A percentile compares a stretch with the other conserved stretches of the same genome.
phyloP scores from a whole-genome alignment of 768 basidiomycete species.

The Tremella yokohamensis region DNA sequence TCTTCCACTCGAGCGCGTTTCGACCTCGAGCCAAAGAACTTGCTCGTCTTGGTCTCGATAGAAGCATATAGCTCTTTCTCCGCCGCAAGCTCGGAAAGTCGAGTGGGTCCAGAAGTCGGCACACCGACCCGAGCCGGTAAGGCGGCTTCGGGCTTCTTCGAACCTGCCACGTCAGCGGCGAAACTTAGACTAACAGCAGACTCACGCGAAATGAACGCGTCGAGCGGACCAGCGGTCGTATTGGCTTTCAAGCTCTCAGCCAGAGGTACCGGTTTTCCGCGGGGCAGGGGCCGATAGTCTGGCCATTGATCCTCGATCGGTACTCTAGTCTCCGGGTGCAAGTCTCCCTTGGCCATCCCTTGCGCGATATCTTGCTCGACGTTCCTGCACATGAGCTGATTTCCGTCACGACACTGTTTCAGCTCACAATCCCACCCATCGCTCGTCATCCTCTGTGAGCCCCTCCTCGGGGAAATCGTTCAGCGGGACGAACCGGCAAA shows the following conservation, averaged over 20 bases:
- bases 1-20: constrained; percentile 3
- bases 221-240: constrained; percentile 31
- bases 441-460: constrained; percentile 34
- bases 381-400: constrained; percentile 31
- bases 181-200: background rate
- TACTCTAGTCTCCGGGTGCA: constrained; percentile 47
- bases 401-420: background rate
- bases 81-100: constrained; percentile 35
- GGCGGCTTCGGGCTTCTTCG: constrained; percentile 6
- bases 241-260: constrained; percentile 29
- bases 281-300: constrained; percentile 27
- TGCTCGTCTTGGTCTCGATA: constrained; percentile 24
- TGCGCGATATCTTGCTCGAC: constrained; percentile 30
- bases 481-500: constrained; percentile 66
- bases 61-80: constrained; percentile 12
- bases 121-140: constrained; percentile 40
- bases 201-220: constrained; percentile 47
- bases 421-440: constrained; percentile 46
- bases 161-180: constrained; percentile 7
- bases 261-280: constrained; percentile 13
- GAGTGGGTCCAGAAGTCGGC: constrained; percentile 34
- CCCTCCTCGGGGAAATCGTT: constrained; percentile 58
- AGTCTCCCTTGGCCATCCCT: constrained; percentile 44
- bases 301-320: constrained; percentile 47
- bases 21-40: constrained; percentile 27